Percentiles rank a stretch among this genome's conserved stretches.
These are phyloP conservation scores for Dentiscutata heterogama DNA, from an alignment of 371 early-diverging fungal species.

Conservation along the genomic window DNA sequence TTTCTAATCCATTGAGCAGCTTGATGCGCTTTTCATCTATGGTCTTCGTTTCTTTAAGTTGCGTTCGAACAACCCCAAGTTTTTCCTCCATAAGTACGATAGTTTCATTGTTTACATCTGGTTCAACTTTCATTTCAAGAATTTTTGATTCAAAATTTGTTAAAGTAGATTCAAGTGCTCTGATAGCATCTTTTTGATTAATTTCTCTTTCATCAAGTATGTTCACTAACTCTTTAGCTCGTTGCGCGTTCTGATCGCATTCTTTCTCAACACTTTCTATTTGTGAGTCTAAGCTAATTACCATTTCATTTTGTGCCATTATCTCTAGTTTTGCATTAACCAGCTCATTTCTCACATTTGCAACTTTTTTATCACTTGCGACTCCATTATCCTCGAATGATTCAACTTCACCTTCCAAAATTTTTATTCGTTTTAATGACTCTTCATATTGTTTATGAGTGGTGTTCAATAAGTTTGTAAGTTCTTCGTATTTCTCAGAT, in stretches of 20 bases:
- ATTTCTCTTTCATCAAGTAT: slow-evolving; percentile 19
- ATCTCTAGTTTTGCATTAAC: slow-evolving; percentile 13
- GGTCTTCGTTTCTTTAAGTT: slow-evolving; percentile 3
- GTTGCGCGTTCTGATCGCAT: neutral
- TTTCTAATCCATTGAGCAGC: slow-evolving; percentile 12
- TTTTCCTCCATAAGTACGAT: neutral
- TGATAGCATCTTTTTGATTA: slow-evolving; percentile 11
- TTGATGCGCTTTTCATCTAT: neutral
- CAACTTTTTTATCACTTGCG: neutral
- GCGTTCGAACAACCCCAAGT: neutral
- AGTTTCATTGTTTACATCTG: neutral
- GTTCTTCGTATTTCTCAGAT: slow-evolving; percentile 9
- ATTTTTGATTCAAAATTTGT: neutral
- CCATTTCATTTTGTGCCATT: slow-evolving; percentile 4
- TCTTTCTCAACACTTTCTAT: neutral
- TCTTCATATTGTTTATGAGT: slow-evolving; percentile 15
- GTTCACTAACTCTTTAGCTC: neutral
- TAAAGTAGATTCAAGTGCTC: neutral
- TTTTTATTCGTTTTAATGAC: neutral
- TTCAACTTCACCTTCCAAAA: slow-evolving; percentile 14
- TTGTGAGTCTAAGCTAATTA: slow-evolving; percentile 7
- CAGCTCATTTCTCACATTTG: neutral
- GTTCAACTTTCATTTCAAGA: neutral
- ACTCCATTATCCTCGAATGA: neutral
- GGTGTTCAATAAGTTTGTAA: neutral